These are phyloP conservation scores for Populus trichocarpa DNA, from an alignment of 441 rosid species.

Conservation along the genomic window DNA sequence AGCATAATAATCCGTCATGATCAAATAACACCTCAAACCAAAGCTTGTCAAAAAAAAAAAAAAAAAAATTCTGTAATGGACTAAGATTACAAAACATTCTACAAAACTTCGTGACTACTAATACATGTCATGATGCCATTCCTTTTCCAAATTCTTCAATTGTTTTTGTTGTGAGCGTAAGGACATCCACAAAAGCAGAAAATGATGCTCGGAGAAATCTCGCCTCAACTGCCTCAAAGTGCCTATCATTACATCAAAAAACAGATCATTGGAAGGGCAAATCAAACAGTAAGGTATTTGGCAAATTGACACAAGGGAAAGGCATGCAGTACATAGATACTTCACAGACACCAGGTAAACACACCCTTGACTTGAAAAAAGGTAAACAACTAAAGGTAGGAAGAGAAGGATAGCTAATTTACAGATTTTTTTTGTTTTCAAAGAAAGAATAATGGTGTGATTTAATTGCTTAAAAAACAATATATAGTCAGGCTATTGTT, in stretches of 20 bases:
- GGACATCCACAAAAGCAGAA: constrained; percentile 77
- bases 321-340: neutral
- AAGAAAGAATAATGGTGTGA: neutral
- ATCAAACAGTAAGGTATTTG: neutral
- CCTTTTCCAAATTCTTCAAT: constrained; percentile 72
- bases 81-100: neutral
- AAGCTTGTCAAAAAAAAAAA: too few relatives aligned
- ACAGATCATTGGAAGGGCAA: neutral
- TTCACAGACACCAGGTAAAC: neutral
- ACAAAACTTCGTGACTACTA: neutral
- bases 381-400: neutral
- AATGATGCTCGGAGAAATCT: constrained; percentile 89
- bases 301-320: neutral
- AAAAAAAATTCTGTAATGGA: neutral
- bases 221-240: constrained; percentile 85
- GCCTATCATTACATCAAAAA: constrained; percentile 33
- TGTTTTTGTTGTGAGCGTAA: constrained; percentile 69
- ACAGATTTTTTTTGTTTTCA: neutral
- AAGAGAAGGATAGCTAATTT: neutral
- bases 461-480: neutral
- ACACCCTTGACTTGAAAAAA: neutral
- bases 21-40: neutral
- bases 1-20: neutral
- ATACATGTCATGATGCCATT: constrained; percentile 21
- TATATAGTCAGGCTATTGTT: neutral